Percentiles rank a stretch among this genome's conserved stretches.
Conservation (phyloP, 2,329 filamentous ascomycete species). For the Botrytis sinoallii region DNA sequence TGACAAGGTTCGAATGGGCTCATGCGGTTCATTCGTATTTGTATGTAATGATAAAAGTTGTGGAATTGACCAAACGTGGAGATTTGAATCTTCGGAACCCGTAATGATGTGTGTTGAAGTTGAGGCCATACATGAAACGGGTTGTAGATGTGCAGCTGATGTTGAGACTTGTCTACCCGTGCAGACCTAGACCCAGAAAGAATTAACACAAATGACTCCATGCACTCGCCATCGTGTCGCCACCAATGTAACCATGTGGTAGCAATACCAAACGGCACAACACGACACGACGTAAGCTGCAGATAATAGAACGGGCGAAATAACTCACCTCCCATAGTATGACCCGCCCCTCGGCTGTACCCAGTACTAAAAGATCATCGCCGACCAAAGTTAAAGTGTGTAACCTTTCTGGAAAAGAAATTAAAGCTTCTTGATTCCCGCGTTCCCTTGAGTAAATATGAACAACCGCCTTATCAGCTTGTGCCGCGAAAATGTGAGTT, state of each 20-base stretch:
- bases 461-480: slow-evolving; percentile 85
- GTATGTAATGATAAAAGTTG: slow-evolving; percentile 62
- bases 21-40: slow-evolving; percentile 52
- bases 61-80: slow-evolving; percentile 87
- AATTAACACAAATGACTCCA: slow-evolving; percentile 21
- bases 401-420: slow-evolving; percentile 86
- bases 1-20: slow-evolving; percentile 74
- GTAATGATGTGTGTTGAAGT: slow-evolving; percentile 72
- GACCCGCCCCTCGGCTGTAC: slow-evolving; percentile 80
- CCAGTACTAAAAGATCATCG: slow-evolving; percentile 68
- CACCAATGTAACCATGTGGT: neutral
- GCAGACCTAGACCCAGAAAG: slow-evolving; percentile 50
- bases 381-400: slow-evolving; percentile 70
- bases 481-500: slow-evolving; percentile 86
- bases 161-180: slow-evolving; percentile 76
- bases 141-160: slow-evolving; percentile 73
- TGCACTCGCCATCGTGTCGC: neutral
- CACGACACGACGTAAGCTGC: slow-evolving; percentile 15
- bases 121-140: slow-evolving; percentile 71
- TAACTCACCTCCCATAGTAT: slow-evolving; percentile 87
- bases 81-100: slow-evolving; percentile 80
- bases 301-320: neutral
- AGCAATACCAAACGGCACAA: neutral
- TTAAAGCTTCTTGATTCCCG: slow-evolving; percentile 81
- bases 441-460: slow-evolving; percentile 86